phyloP scores from a whole-genome alignment of 306 rosid genomes.

The Castanopsis chinensis region DNA sequence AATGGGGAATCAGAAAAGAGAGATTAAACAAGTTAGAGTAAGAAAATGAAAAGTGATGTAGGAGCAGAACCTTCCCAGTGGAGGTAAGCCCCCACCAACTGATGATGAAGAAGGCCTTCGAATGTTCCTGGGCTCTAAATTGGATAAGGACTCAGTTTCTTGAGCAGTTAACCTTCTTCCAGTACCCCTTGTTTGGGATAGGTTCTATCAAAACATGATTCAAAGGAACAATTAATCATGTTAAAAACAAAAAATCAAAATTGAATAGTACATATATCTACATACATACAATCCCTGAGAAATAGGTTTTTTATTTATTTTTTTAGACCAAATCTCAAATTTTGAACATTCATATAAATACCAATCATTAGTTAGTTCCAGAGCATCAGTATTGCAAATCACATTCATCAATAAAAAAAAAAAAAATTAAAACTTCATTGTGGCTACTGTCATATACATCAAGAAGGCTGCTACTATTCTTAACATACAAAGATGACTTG shows the following conservation, averaged over 20 bases:
- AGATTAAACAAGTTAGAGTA: background rate
- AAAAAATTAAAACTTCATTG: background rate
- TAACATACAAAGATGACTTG: background rate
- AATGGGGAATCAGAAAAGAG: background rate
- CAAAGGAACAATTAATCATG: background rate
- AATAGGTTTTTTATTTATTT: background rate
- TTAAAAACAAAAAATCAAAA: background rate
- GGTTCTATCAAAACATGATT: conserved; percentile 55
- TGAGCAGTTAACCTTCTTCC: conserved; percentile 74
- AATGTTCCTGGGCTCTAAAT: conserved; percentile 62
- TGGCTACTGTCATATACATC: background rate
- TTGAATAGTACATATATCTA: background rate
- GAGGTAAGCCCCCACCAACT: conserved; percentile 95
- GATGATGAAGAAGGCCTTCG: conserved; percentile 93
- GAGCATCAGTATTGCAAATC: background rate
- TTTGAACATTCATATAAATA: background rate
- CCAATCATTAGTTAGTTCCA: background rate
- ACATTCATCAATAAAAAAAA: background rate
- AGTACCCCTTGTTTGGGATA: conserved; percentile 71
- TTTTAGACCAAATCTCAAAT: background rate
- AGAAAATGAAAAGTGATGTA: conserved; percentile 18
- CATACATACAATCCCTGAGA: background rate
- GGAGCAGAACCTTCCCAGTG: conserved; percentile 77
- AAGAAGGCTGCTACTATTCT: background rate
- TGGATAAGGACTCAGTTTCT: conserved; percentile 74